phyloP scores from a whole-genome alignment of 495 filamentous ascomycete genomes.

The Staphylotrichum longicolle region DNA sequence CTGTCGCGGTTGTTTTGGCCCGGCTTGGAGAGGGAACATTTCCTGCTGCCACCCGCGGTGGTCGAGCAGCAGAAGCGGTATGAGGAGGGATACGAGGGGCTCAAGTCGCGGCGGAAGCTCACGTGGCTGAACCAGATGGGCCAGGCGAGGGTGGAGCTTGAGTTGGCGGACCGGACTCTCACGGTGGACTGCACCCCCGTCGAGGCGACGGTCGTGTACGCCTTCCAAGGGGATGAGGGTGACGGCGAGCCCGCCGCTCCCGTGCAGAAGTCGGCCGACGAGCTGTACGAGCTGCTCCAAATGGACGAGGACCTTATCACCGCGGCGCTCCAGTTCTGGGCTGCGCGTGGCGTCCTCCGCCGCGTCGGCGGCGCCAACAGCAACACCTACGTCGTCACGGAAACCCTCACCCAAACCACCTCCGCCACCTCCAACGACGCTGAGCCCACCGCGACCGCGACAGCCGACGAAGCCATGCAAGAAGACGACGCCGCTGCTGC shows the following conservation, averaged over 20 bases:
- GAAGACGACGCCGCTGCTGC: neutral
- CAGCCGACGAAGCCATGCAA: neutral
- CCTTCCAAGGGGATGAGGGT: conserved; percentile 60
- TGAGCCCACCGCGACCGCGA: neutral
- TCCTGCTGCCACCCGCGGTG: conserved; percentile 66
- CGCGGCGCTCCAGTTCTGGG: conserved; percentile 83
- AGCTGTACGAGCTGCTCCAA: conserved; percentile 62
- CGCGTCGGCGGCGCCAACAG: conserved; percentile 43
- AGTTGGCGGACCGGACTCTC: conserved; percentile 76
- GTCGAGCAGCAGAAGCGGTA: conserved; percentile 64
- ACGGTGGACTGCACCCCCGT: conserved; percentile 72
- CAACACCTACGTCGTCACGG: conserved; percentile 42
- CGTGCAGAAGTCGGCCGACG: conserved; percentile 53
- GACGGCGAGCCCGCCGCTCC: conserved; percentile 25
- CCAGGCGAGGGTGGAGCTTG: conserved; percentile 74
- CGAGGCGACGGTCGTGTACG: conserved; percentile 87
- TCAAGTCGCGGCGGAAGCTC: conserved; percentile 80
- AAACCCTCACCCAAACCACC: conserved; percentile 33
- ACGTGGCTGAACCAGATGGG: conserved; percentile 84
- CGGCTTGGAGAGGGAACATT: conserved; percentile 70
- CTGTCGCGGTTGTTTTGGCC: conserved; percentile 96
- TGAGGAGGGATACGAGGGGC: conserved; percentile 67
- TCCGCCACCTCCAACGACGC: conserved; percentile 39
- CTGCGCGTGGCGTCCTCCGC: conserved; percentile 69
- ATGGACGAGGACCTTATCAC: conserved; percentile 77